Evolutionary conservation across 129 eudicot species (phyloP).

Genomic region (Flaveria bidentis): DNA sequence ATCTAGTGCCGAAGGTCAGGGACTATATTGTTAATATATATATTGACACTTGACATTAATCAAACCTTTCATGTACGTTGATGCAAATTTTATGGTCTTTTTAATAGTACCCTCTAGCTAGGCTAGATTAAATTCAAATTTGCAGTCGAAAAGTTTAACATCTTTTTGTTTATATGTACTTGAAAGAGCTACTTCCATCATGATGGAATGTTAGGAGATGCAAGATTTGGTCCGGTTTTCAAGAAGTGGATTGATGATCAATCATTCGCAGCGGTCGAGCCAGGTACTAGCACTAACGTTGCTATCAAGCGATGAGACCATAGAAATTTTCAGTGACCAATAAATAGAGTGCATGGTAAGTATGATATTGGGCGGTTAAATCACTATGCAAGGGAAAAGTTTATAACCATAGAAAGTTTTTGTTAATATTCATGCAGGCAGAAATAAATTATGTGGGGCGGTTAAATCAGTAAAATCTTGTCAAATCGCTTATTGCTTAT

Average conservation of each 20-base stretch:
- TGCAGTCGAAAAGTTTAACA: constrained; percentile 44
- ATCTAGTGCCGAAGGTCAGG: constrained; percentile 47
- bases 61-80: background rate
- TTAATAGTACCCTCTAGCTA: constrained; percentile 39
- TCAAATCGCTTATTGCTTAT: constrained; percentile 64
- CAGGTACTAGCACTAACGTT: constrained; percentile 57
- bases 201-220: constrained; percentile 72
- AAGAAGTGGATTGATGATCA: constrained; percentile 66
- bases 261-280: constrained; percentile 51
- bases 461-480: constrained; percentile 66
- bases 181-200: constrained; percentile 60
- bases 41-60: background rate
- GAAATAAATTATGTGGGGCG: constrained; percentile 70
- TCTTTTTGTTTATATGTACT: constrained; percentile 49
- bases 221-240: constrained; percentile 71
- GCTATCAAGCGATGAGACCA: constrained; percentile 61
- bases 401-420: background rate
- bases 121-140: background rate
- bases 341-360: constrained; percentile 65
- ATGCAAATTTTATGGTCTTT: background rate
- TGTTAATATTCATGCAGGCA: constrained; percentile 37
- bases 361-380: background rate
- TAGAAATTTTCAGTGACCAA: constrained; percentile 60
- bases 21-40: too few species aligned
- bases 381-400: too few species aligned